Base-by-base conservation (phyloP, 768 basidiomycete genomes). In the Phlebiopsis flavidoalba region DNA sequence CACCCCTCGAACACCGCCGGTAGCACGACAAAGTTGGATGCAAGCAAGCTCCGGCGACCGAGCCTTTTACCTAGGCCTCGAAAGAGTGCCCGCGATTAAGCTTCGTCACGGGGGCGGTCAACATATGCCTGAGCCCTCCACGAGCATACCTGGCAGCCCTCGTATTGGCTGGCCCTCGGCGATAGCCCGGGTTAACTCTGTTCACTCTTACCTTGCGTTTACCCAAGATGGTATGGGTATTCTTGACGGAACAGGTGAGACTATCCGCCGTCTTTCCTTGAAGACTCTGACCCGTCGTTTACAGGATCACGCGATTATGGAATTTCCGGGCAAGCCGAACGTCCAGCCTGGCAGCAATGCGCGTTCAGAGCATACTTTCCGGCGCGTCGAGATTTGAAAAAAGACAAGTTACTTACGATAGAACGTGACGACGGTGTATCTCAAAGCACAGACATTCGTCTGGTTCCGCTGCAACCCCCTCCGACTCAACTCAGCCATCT, bases 61-160 rank as follows among this genome's bases (percentile, higher is more conserved):
- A 61, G 63, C 31, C 40, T 60, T n/a, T 10, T 64, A 64, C 35
- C 59, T 61, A 7, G 63, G 63, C 14, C 51, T 64, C 17, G 63
- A 64, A 21, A 55, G 63, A 21, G 57, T 64, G 24, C 60, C 63
- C 3, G 51, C 36, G 33, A 48, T 55, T 45, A 53, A 58, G 53
- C 22, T 55, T 21, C 35, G 24, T 14, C 53, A 46, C 53, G 37
- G 26, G 12, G n/a, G n/a, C 47, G 8, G 26, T 8, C 24, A 31
- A 24, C 19, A 36, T 5, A n/a, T 21, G 14, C 47, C 37, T 4
- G 12, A 10, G 4, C 17, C 49, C 3, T 35, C 21, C 14, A 6
- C 24, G 22, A 57, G 17, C 43, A 5, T n/a, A 47, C 21, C 60
- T n/a, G 12, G 17, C 26, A n/a, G 22, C 46, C 19, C 37, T 53